Conservation (phyloP, 352 stramenopile genomes). For the Pythium chondricola region DNA sequence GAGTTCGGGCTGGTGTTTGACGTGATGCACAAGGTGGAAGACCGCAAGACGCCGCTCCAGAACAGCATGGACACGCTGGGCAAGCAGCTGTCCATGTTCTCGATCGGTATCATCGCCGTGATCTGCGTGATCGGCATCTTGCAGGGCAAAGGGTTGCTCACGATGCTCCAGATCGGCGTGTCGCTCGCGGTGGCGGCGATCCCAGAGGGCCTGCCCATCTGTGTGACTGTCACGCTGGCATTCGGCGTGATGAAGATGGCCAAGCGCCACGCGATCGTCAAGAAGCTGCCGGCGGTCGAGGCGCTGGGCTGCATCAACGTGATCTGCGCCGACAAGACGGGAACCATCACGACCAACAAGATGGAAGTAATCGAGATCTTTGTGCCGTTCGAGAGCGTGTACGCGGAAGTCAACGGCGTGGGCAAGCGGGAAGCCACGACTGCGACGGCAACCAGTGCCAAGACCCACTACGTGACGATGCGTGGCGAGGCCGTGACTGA, state of each 20-base stretch:
- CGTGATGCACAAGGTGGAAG: constrained; percentile 91
- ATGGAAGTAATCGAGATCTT: constrained; percentile 84
- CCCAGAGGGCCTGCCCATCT: constrained; percentile 73
- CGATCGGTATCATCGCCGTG: constrained; percentile 88
- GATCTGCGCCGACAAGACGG: constrained; percentile 93
- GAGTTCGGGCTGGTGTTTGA: constrained; percentile 96
- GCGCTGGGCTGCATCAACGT: constrained; percentile 90
- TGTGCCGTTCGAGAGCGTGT: constrained; percentile 69
- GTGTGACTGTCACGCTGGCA: constrained; percentile 71
- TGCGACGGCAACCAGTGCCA: constrained; percentile 4
- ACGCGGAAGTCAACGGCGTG: constrained; percentile 58
- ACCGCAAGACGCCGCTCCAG: constrained; percentile 92
- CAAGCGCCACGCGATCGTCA: constrained; percentile 81
- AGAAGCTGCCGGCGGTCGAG: constrained; percentile 82
- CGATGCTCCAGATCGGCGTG: constrained; percentile 95
- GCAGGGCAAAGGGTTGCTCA: constrained; percentile 89
- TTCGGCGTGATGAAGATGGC: constrained; percentile 86
- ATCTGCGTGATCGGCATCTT: constrained; percentile 93
- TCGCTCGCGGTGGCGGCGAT: constrained; percentile 81
- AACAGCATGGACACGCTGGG: constrained; percentile 95
- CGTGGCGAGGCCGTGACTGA: constrained; percentile 58
- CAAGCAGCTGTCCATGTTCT: constrained; percentile 92
- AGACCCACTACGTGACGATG: constrained; percentile 43
- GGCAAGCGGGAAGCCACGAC: constrained; percentile 16
- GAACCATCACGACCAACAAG: constrained; percentile 91